Percentiles rank a stretch among this genome's conserved stretches.
Evolutionary conservation across 1,139 yeast species (phyloP).

Genomic region (Blastobotrys malaysiensis): DNA sequence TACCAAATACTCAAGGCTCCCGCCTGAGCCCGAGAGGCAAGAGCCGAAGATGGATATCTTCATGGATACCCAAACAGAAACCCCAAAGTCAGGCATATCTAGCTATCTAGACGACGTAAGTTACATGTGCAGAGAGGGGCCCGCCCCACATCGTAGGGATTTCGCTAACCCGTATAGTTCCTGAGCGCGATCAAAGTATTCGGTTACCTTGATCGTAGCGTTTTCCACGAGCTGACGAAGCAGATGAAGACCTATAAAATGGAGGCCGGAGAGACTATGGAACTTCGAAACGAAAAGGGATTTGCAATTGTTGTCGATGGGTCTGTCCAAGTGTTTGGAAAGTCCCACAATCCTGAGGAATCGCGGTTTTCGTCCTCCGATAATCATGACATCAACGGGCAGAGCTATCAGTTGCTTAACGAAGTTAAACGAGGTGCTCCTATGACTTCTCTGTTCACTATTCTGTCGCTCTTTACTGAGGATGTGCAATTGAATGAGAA

Average conservation of each 20-base stretch:
- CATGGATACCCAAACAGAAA: slow-evolving; percentile 35
- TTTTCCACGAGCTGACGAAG: slow-evolving; percentile 86
- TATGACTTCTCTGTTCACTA: slow-evolving; percentile 72
- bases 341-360: slow-evolving; percentile 32
- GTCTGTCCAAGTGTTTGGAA: slow-evolving; percentile 70
- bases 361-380: slow-evolving; percentile 2
- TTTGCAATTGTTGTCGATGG: slow-evolving; percentile 96
- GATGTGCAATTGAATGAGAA: slow-evolving; percentile 25
- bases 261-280: slow-evolving; percentile 67
- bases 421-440: slow-evolving; percentile 84
- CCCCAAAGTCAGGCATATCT: slow-evolving; percentile 38
- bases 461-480: slow-evolving; percentile 63
- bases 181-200: slow-evolving; percentile 86
- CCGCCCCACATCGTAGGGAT: background rate
- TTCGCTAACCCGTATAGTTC: slow-evolving; percentile 34
- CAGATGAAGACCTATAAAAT: slow-evolving; percentile 87
- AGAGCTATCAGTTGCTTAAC: slow-evolving; percentile 68
- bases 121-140: background rate
- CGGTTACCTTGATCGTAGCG: slow-evolving; percentile 86
- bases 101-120: slow-evolving; percentile 66
- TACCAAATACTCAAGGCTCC: slow-evolving; percentile 48
- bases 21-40: slow-evolving; percentile 43
- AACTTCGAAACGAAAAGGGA: slow-evolving; percentile 70
- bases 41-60: slow-evolving; percentile 43
- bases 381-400: slow-evolving; percentile 39